These are phyloP conservation scores for Amanita rubescens DNA, from an alignment of 768 basidiomycete genomes.

Conservation along the genomic window DNA sequence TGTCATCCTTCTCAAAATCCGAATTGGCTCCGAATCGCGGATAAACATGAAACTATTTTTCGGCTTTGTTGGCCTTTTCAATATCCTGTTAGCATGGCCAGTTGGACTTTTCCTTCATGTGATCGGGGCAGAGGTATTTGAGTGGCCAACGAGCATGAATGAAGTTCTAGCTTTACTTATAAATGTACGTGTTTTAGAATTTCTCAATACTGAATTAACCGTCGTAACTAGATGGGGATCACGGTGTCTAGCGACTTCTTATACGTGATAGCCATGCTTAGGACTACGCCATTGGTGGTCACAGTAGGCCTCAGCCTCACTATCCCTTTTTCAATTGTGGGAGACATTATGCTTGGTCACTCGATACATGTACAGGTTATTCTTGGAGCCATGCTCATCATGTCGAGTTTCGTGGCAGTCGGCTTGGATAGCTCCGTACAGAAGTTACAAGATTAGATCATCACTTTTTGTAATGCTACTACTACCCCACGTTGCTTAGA, in stretches of 20 bases:
- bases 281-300: conserved; percentile 90
- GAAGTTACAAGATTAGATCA: conserved; percentile 17
- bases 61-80: conserved; percentile 88
- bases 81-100: conserved; percentile 69
- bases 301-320: conserved; percentile 91
- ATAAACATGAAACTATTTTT: conserved; percentile 94
- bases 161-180: conserved; percentile 29
- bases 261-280: conserved; percentile 88
- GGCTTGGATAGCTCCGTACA: conserved; percentile 36
- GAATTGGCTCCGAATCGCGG: conserved; percentile 71
- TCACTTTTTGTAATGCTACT: not conserved
- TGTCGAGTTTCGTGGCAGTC: conserved; percentile 69
- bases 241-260: conserved; percentile 81
- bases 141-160: conserved; percentile 50
- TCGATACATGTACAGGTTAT: conserved; percentile 54
- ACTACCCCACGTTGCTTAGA: not conserved
- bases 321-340: conserved; percentile 84
- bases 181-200: conserved; percentile 24
- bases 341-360: conserved; percentile 62
- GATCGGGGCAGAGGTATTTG: conserved; percentile 64
- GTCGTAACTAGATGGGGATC: conserved; percentile 59
- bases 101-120: conserved; percentile 72
- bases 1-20: conserved; percentile 83
- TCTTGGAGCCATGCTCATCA: conserved; percentile 68
- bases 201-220: not conserved